Conservation (phyloP, 2,329 filamentous ascomycete genomes). For the Juglanconis juglandina region DNA sequence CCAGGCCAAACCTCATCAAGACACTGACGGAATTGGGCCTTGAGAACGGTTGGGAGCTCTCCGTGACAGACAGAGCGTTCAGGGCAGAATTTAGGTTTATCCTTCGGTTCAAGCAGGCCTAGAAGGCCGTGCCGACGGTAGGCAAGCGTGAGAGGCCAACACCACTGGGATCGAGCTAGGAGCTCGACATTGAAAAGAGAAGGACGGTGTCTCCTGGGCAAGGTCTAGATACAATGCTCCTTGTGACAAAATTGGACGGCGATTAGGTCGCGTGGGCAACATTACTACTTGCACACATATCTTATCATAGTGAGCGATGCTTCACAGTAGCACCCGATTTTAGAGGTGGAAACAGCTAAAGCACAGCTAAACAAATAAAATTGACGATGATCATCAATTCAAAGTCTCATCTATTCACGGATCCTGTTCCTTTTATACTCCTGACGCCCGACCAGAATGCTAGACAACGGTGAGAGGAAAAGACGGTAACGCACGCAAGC, state of each 20-base stretch:
- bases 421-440: conserved; percentile 15
- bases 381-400: conserved; percentile 9
- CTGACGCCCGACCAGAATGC: conserved; percentile 18
- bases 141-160: background rate
- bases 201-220: background rate
- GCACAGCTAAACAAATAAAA: conserved; percentile 1
- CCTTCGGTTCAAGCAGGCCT: conserved; percentile 41
- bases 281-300: background rate
- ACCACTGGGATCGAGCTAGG: background rate
- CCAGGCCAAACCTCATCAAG: conserved; percentile 74
- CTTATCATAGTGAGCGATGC: background rate
- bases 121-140: conserved; percentile 3
- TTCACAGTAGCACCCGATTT: background rate
- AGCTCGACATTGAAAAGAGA: conserved; percentile 1
- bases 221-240: background rate
- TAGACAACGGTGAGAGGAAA: conserved; percentile 7
- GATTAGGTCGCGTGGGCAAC: background rate
- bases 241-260: background rate
- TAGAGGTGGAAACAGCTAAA: background rate
- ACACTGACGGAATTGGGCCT: conserved; percentile 72
- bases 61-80: conserved; percentile 90
- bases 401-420: conserved; percentile 7
- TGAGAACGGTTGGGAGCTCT: conserved; percentile 78
- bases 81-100: conserved; percentile 62
- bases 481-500: background rate